phyloP scores from a whole-genome alignment of 208 protist species.

The Tetramitus jugosus region DNA sequence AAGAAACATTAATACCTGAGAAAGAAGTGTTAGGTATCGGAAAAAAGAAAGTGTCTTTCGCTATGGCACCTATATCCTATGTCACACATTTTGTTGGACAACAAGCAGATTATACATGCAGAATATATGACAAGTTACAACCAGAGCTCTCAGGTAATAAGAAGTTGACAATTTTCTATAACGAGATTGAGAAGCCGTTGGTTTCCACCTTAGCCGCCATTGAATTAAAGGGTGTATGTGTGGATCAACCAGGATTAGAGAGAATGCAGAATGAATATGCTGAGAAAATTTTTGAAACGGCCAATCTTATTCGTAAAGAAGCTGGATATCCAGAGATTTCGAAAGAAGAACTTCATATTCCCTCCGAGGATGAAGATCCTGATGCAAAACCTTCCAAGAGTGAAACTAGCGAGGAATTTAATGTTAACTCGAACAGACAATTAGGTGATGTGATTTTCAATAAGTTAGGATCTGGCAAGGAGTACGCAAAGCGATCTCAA shows the following conservation, averaged over 20 bases:
- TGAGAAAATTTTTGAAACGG: neutral
- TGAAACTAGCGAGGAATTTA: neutral
- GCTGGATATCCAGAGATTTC: neutral
- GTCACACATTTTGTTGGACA: neutral
- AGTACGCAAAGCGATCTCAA: neutral
- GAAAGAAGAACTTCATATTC: neutral
- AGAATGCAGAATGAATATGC: neutral
- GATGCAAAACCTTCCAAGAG: neutral
- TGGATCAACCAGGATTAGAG: conserved; percentile 4
- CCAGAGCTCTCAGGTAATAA: neutral
- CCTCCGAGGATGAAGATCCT: neutral
- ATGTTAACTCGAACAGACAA: conserved; percentile 26
- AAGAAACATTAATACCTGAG: conserved; percentile 20
- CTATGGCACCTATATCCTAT: neutral
- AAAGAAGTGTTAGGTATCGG: conserved; percentile 23
- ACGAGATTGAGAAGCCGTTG: conserved; percentile 7
- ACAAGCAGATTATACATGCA: neutral
- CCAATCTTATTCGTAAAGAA: neutral
- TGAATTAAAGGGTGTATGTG: conserved; percentile 18
- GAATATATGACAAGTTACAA: conserved; percentile 6
- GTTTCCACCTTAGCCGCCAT: conserved; percentile 6
- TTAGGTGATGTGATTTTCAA: conserved; percentile 21
- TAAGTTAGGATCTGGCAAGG: neutral
- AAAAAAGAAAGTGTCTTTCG: conserved; percentile 16
- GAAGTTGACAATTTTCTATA: neutral